Evolutionary conservation across 1,284 basidiomycete species (phyloP), one percentile per base, ranked within the genome.

Genomic region (Fistulina hepatica): DNA sequence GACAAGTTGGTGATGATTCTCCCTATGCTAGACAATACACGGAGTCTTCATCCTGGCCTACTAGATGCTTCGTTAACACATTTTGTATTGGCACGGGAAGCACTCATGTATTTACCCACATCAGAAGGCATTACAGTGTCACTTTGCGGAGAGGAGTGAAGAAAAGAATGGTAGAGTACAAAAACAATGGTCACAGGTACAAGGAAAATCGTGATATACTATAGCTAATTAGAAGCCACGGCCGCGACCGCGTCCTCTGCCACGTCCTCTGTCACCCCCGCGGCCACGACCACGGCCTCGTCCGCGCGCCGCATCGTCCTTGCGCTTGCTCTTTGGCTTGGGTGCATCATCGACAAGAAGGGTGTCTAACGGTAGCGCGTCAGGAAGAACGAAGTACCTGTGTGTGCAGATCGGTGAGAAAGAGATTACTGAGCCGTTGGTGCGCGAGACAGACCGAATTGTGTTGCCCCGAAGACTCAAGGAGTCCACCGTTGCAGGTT

Each of bases 271-370:
- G 61, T 36, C 72, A 19, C 73, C 67, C 17, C 73, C 60, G 34
- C 60, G 57, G 21, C 65, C 63, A 19, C 67, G 48, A 10, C 73
- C 69, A n/a, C 77, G 60, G 2, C 80, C 79, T 2, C 81, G 62
- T 1, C 79, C 81, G 23, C 80, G 63, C 1, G 65, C 55, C 30
- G 80, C 80, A 12, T 83, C 81, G 61, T 83, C 84, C 61, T 86
- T 88, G 52, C 78, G 71, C 28, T 31, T 31, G 52, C 79, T 81
- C 51, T 95, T 97, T 12, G 94, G 91, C 62, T 95, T 94, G 5
- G 94, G 94, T 21, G 92, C 90, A 57, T 98, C 95, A 58, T 98
- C 94, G 16, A 98, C 92, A 5, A 98, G 74, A 7, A 98, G 73
- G 5, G 93, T 97, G 61, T 98, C 94, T 41, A 98, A 69, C 0